phyloP scores from a whole-genome alignment of 306 rosid species.

The Malus orientalis region DNA sequence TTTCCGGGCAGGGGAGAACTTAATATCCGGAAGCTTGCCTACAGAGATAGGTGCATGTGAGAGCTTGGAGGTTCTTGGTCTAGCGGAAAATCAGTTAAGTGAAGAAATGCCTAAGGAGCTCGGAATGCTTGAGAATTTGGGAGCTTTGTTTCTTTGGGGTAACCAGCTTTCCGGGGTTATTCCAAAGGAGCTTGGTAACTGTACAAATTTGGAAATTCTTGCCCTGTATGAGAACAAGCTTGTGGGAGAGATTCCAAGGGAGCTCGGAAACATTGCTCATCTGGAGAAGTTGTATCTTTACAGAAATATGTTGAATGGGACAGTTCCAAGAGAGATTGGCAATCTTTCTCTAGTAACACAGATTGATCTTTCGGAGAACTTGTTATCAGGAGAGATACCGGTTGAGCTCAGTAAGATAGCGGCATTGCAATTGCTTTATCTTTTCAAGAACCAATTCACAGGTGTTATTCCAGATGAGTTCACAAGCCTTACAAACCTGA shows the following conservation, averaged over 20 bases:
- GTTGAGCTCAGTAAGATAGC: conserved; percentile 52
- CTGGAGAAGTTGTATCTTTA: conserved; percentile 47
- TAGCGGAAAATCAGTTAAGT: conserved; percentile 58
- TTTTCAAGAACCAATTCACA: conserved; percentile 61
- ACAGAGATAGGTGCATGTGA: conserved; percentile 52
- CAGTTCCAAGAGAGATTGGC: conserved; percentile 70
- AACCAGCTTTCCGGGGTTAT: conserved; percentile 54
- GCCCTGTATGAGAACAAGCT: conserved; percentile 64
- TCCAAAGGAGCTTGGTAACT: conserved; percentile 72
- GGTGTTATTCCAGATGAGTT: conserved; percentile 65
- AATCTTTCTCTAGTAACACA: conserved; percentile 53
- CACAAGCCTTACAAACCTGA: conserved; percentile 41
- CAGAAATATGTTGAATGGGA: conserved; percentile 65
- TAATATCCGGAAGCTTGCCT: conserved; percentile 63
- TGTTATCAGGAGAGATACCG: conserved; percentile 53
- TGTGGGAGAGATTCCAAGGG: conserved; percentile 53
- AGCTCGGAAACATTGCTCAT: conserved; percentile 51
- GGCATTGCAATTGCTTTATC: conserved; percentile 51
- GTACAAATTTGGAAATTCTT: conserved; percentile 40
- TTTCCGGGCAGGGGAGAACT: conserved; percentile 73
- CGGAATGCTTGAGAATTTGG: conserved; percentile 56
- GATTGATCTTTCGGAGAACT: conserved; percentile 74
- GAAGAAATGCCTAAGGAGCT: conserved; percentile 65
- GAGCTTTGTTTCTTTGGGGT: conserved; percentile 34
- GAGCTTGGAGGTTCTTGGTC: conserved; percentile 55